These are phyloP conservation scores for Alternaria novae-zelandiae DNA, from an alignment of 2,329 filamentous ascomycete species.

Conservation along the genomic window DNA sequence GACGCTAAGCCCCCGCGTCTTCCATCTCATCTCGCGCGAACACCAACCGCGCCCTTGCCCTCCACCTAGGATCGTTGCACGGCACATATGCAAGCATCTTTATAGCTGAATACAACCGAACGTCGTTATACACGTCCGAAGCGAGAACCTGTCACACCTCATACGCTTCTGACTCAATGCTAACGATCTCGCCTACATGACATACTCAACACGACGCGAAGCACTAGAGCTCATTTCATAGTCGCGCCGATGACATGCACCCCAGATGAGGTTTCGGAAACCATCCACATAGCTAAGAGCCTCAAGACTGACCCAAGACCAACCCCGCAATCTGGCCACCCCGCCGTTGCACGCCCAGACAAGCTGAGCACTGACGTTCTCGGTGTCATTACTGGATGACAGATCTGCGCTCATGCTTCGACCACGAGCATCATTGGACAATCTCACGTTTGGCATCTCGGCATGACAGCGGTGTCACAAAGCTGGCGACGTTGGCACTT, in stretches of 20 bases:
- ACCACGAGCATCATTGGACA: background rate
- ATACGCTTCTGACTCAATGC: background rate
- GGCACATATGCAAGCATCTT: background rate
- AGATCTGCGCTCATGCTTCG: background rate
- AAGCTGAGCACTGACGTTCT: conserved; percentile 1
- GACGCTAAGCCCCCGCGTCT: background rate
- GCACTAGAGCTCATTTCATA: background rate
- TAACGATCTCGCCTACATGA: background rate
- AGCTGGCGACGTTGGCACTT: background rate
- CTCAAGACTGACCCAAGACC: conserved; percentile 9
- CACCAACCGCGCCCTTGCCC: background rate
- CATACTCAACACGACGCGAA: background rate
- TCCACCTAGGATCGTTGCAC: background rate
- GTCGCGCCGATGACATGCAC: background rate
- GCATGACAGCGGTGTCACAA: background rate
- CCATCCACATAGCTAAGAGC: conserved; percentile 1
- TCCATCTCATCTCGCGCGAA: background rate
- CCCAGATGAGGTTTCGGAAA: background rate
- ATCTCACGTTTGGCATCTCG: background rate
- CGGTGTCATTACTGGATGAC: conserved; percentile 1
- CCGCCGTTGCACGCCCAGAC: conserved; percentile 1
- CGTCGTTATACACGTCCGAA: too few relatives aligned
- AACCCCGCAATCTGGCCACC: conserved; percentile 25
- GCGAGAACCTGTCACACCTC: too few relatives aligned
- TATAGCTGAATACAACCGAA: background rate